Evolutionary conservation across 164 flowering plant species (phyloP).

Genomic region (Nymphaea thermarum): DNA sequence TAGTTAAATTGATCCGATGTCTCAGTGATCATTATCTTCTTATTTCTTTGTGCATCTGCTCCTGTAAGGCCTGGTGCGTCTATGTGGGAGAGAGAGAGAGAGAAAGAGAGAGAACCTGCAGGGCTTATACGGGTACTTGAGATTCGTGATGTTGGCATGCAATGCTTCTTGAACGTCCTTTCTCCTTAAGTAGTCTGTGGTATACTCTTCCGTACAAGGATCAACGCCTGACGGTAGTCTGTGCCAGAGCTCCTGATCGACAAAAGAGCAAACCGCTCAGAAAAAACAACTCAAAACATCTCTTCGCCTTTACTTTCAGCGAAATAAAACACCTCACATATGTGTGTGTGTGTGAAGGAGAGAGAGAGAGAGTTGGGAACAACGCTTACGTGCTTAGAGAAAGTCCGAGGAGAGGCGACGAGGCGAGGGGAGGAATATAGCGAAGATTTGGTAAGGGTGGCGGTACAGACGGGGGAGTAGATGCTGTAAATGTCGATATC

Average conservation of each 20-base stretch:
- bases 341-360: neutral
- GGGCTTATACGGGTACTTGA: conserved; percentile 30
- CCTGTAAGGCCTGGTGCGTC: too few species aligned
- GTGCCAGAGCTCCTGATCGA: conserved; percentile 24
- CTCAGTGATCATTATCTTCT: too few species aligned
- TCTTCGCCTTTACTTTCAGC: neutral
- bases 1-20: too few species aligned
- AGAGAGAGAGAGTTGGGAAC: neutral
- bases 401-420: conserved; percentile 15
- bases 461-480: conserved; percentile 38
- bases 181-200: conserved; percentile 27
- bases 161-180: conserved; percentile 48
- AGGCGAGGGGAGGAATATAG: conserved; percentile 5
- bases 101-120: conserved; percentile 30
- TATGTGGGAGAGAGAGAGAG: neutral
- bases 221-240: conserved; percentile 39
- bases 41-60: too few species aligned
- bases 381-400: conserved; percentile 23
- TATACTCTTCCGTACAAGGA: conserved; percentile 36
- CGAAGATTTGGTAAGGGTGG: neutral
- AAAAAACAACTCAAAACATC: neutral
- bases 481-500: conserved; percentile 57
- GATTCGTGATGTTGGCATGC: conserved; percentile 43
- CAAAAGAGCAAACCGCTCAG: conserved; percentile 4
- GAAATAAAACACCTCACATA: neutral